These are phyloP conservation scores for Pisolithus thermaeus DNA, from an alignment of 1,284 basidiomycete genomes.

Conservation along the genomic window DNA sequence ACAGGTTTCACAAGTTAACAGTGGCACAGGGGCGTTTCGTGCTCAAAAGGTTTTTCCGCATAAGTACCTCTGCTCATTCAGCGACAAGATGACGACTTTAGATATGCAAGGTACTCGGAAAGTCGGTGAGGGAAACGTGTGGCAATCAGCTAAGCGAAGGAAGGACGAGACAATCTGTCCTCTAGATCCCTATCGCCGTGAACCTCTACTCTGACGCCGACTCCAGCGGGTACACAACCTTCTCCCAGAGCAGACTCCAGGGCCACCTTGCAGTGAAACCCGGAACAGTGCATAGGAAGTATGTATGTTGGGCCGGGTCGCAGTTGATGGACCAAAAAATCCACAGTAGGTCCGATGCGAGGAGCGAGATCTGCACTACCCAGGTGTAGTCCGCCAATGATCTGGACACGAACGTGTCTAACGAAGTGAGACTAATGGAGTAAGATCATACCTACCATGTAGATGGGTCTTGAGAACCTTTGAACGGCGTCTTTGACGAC, in stretches of 20 bases:
- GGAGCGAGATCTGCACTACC: slow-evolving; percentile 56
- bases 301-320: slow-evolving; percentile 62
- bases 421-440: neutral
- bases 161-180: slow-evolving; percentile 27
- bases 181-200: slow-evolving; percentile 37
- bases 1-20: no score
- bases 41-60: no score
- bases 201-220: slow-evolving; percentile 60
- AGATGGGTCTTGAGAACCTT: slow-evolving; percentile 60
- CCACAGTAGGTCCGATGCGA: slow-evolving; percentile 64
- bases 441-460: slow-evolving; percentile 50
- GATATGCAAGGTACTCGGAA: no score
- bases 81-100: no score
- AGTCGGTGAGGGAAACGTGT: neutral
- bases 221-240: slow-evolving; percentile 69
- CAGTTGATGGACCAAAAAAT: slow-evolving; percentile 58
- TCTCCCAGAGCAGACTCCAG: slow-evolving; percentile 65
- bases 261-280: slow-evolving; percentile 66
- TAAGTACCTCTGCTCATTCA: no score
- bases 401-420: slow-evolving; percentile 32
- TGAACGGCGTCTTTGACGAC: slow-evolving; percentile 64
- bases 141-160: slow-evolving; percentile 10
- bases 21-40: no score
- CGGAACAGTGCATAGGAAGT: slow-evolving; percentile 80
- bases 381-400: slow-evolving; percentile 78